Evolutionary conservation across 1,139 yeast genomes (phyloP), one percentile per base, ranked within the genome.

Genomic region (Geotrichum bryndzae): DNA sequence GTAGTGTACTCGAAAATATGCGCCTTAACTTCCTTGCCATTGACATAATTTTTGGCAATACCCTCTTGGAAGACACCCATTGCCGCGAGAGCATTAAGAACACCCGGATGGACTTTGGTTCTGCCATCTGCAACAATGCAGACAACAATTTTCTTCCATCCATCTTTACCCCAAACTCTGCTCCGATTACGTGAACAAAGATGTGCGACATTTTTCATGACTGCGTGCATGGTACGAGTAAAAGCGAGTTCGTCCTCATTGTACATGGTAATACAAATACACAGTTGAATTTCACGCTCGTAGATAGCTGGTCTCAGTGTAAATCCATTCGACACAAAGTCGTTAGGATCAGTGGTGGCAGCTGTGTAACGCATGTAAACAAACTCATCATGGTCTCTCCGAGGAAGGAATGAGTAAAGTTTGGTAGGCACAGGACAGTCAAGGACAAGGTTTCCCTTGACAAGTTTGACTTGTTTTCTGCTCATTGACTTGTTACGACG

Each of bases 1-100:
- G 98, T 88, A 5, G 98, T 91, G 72, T 92, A 89, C 76, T 94
- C 99, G 72, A 91, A 94, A 61, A 94, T 78, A 76, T 94, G 99
- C 0, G 97, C 96, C 71, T 87, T 84, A 50, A 94, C 99, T 62
- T 87, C 88, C 69, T 88, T 87, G 68, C 90, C 90, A 73, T 94
- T 94, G 61, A 94, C 98, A 66, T 82, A 88, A 45, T 96, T 92
- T 72, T 96, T 87, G 57, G 99, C 96, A 75, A 94, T 88, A 60
- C 96, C 97, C 65, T 91, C 98, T 74, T 94, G 99, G 74, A 90
- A 94, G 58, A 95, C 89, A 67, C 99, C 99, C 76, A 95, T 85
- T 0, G 97, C 96, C 0, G 97, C 90, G 61, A 94, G 79, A 58
- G 89, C 83, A 73, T 91, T 96, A 60, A 92, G 77, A 1, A 92